These are phyloP conservation scores for Rutstroemia sp. DNA, from an alignment of 2,329 filamentous ascomycete species.

Conservation along the genomic window DNA sequence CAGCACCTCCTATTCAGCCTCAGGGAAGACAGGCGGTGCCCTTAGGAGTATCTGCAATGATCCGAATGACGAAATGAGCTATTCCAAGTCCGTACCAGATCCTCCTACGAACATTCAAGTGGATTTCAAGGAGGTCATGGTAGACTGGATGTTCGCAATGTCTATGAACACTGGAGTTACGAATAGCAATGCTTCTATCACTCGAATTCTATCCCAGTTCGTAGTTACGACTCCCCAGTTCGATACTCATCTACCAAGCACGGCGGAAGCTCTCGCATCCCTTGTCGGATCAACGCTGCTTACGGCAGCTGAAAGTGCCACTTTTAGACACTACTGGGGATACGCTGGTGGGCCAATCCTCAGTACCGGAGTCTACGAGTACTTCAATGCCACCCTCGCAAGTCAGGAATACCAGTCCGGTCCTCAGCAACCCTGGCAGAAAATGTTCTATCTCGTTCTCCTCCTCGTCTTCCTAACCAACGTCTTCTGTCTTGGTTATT, in stretches of 20 bases:
- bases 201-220: conserved; percentile 49
- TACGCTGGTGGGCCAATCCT: conserved; percentile 34
- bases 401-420: conserved; percentile 66
- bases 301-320: conserved; percentile 48
- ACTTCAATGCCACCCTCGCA: conserved; percentile 56
- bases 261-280: conserved; percentile 68
- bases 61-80: conserved; percentile 44
- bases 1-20: conserved; percentile 53
- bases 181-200: conserved; percentile 50
- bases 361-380: conserved; percentile 40
- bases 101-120: conserved; percentile 29
- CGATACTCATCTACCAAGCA: conserved; percentile 46
- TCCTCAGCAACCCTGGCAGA: conserved; percentile 52
- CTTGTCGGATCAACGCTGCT: conserved; percentile 61
- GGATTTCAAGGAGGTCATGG: conserved; percentile 50
- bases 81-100: conserved; percentile 37
- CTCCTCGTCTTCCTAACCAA: conserved; percentile 60
- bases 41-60: conserved; percentile 58
- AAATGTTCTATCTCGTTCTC: conserved; percentile 60
- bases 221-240: conserved; percentile 33
- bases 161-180: conserved; percentile 48
- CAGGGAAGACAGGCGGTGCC: conserved; percentile 47
- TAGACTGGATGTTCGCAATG: conserved; percentile 47
- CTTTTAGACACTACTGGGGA: conserved; percentile 52
- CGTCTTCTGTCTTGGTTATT: conserved; percentile 54